A percentile compares a stretch with the other conserved stretches of the same genome.
These are phyloP conservation scores for Ganoderma boninense DNA, from an alignment of 1,284 basidiomycete species.

Conservation along the genomic window DNA sequence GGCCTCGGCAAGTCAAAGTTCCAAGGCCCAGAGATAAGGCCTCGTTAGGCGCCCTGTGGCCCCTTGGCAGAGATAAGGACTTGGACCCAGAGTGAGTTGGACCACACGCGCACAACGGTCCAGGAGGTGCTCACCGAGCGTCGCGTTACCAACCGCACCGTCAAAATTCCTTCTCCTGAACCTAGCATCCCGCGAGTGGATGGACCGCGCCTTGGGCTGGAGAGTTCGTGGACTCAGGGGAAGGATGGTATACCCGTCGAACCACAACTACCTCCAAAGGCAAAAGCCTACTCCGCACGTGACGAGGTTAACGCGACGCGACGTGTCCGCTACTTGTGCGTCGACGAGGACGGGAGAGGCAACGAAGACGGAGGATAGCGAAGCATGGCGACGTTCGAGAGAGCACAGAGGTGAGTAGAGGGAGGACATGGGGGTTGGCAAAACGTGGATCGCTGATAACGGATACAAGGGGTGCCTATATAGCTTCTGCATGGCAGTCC, in stretches of 20 bases:
- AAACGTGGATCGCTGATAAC: not conserved
- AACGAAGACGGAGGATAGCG: not conserved
- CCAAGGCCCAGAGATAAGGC: slow-evolving; percentile 1
- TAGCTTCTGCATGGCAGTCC: not conserved
- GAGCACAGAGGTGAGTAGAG: not conserved
- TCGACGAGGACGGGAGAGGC: not conserved
- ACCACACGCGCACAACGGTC: not conserved
- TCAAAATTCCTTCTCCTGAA: not conserved
- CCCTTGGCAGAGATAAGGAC: slow-evolving; percentile 5
- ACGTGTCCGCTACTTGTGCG: not conserved
- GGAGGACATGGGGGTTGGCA: not conserved
- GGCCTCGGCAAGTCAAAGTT: not conserved
- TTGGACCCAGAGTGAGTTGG: not conserved
- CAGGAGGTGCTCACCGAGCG: not conserved
- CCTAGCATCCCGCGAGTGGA: not conserved
- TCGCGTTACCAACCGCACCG: not conserved
- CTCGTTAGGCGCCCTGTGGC: not conserved
- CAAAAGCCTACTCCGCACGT: not conserved
- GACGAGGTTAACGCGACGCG: slow-evolving; percentile 1
- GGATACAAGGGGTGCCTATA: not conserved
- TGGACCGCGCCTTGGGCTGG: not conserved
- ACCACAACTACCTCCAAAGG: slow-evolving; percentile 2
- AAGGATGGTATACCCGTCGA: slow-evolving; percentile 2
- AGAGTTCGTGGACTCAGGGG: not conserved
- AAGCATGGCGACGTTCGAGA: not conserved